Evolutionary conservation across 1,284 basidiomycete species (phyloP).

Genomic region (Rugosomyces carneus): DNA sequence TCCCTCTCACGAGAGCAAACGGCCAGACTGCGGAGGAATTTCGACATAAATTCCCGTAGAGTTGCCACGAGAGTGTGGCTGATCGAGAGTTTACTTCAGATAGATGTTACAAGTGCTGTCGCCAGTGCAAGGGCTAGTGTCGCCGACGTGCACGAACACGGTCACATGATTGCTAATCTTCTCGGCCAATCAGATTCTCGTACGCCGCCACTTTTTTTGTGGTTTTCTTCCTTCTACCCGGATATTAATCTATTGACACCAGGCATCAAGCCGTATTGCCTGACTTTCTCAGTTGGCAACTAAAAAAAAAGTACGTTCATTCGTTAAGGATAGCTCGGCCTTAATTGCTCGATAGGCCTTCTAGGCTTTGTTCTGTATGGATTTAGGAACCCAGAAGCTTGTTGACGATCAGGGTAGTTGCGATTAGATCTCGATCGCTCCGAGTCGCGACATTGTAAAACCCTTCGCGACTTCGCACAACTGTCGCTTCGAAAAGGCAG

Average conservation of each 20-base stretch:
- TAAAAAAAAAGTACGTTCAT: neutral
- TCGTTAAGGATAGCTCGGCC: neutral
- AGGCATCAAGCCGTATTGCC: neutral
- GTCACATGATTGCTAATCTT: too few species aligned
- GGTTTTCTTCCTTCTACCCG: neutral
- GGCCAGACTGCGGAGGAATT: neutral
- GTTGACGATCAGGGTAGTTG: neutral
- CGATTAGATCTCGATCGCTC: neutral
- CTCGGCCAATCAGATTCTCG: too few species aligned
- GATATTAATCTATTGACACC: neutral
- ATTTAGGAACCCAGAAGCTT: neutral
- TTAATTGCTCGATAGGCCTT: neutral
- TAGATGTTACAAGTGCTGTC: too few species aligned
- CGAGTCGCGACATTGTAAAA: neutral
- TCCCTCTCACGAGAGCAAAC: neutral
- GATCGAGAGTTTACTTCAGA: neutral
- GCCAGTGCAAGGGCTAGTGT: too few species aligned
- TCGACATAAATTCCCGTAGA: neutral
- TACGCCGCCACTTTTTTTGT: too few species aligned
- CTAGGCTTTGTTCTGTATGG: neutral
- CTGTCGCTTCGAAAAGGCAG: neutral
- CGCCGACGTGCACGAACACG: too few species aligned
- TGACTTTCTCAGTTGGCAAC: neutral
- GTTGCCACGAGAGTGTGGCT: neutral
- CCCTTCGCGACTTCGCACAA: neutral